Conservation (phyloP, 768 basidiomycete genomes). For the Coprinopsis marcescibilis region DNA sequence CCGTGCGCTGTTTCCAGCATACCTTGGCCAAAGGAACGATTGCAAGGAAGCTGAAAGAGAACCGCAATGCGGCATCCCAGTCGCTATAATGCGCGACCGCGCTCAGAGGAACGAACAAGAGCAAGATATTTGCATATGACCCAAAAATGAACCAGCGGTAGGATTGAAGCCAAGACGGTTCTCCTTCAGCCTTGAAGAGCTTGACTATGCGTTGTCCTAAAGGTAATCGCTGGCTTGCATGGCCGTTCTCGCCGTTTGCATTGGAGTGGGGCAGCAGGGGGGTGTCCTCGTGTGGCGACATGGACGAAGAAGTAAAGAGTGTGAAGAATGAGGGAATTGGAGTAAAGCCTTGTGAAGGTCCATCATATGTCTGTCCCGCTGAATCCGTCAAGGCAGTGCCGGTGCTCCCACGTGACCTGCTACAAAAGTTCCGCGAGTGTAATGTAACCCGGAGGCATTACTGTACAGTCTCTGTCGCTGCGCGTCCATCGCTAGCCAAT, state of each 20-base stretch:
- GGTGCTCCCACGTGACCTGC: neutral
- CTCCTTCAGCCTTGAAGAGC: conserved; percentile 51
- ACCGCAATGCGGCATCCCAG: conserved; percentile 76
- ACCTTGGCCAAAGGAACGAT: conserved; percentile 88
- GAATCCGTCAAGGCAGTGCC: neutral
- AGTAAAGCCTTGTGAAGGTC: neutral
- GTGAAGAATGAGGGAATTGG: conserved; percentile 10
- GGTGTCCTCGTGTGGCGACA: conserved; percentile 35
- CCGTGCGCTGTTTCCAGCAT: conserved; percentile 16
- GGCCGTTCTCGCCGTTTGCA: conserved; percentile 27
- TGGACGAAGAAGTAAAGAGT: conserved; percentile 11
- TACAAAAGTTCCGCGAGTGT: too few relatives aligned
- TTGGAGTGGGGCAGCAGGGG: conserved; percentile 43
- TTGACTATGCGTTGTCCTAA: conserved; percentile 29
- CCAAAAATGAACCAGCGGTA: conserved; percentile 56
- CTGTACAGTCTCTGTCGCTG: too few relatives aligned
- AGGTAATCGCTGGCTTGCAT: conserved; percentile 19
- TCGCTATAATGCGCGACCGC: conserved; percentile 54
- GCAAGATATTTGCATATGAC: conserved; percentile 69
- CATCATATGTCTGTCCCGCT: neutral
- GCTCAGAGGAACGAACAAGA: conserved; percentile 76
- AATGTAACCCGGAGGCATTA: too few relatives aligned
- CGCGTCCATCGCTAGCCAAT: too few relatives aligned
- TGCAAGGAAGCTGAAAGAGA: conserved; percentile 71
- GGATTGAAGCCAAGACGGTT: conserved; percentile 57